Evolutionary conservation across 2,329 filamentous ascomycete species (phyloP).

Genomic region (Orbilia blumenaviensis): DNA sequence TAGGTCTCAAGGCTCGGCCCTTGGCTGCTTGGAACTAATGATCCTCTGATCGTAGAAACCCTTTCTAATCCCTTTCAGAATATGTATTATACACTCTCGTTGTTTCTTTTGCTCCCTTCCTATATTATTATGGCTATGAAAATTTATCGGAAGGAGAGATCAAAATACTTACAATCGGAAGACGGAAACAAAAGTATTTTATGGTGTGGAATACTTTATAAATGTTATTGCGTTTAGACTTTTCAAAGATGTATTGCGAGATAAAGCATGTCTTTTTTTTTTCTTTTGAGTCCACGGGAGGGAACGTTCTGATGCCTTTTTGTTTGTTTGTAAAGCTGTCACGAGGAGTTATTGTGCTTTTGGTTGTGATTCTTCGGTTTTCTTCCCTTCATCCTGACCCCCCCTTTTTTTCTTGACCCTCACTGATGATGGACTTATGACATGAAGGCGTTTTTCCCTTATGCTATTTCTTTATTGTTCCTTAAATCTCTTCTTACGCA

Average conservation of each 20-base stretch:
- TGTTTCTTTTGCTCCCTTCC: conserved; percentile 21
- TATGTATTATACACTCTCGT: conserved; percentile 50
- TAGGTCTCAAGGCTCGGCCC: conserved; percentile 29
- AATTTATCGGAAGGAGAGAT: neutral
- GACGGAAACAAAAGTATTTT: conserved; percentile 36
- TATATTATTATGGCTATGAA: conserved; percentile 21
- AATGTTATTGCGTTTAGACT: conserved; percentile 16
- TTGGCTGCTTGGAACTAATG: conserved; percentile 19
- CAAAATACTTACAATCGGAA: conserved; percentile 19
- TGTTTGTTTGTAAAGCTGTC: conserved; percentile 13
- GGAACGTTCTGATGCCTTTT: conserved; percentile 8
- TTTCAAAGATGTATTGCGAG: conserved; percentile 40
- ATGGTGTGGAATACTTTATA: conserved; percentile 2
- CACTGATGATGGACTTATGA: conserved; percentile 32
- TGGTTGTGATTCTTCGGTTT: neutral
- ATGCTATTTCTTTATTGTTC: neutral
- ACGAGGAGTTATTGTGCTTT: conserved; percentile 37
- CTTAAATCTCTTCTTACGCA: conserved; percentile 2
- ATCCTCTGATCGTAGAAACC: conserved; percentile 30
- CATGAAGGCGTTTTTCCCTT: conserved; percentile 24
- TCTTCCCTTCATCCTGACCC: conserved; percentile 2
- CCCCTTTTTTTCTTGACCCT: conserved; percentile 11
- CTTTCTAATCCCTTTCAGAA: conserved; percentile 20
- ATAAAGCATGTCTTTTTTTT: conserved; percentile 43
- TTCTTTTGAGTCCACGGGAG: conserved; percentile 19